Evolutionary conservation across 2,329 filamentous ascomycete species (phyloP), one percentile per base, ranked within the genome.

Genomic region (Xylaria sp.): DNA sequence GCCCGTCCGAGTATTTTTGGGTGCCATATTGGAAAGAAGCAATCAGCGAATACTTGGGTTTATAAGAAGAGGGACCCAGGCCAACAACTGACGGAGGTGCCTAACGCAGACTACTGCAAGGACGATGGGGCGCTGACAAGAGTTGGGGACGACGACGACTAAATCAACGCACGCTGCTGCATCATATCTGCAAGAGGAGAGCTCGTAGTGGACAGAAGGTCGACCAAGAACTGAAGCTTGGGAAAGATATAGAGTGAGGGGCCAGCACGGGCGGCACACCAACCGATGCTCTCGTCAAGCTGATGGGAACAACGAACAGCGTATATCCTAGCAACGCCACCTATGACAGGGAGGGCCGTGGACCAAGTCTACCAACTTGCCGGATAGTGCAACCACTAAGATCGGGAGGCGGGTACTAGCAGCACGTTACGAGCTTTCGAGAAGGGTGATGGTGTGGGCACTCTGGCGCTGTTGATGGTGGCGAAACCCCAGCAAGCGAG

Each of bases 81-180:
- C 34, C 41, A 49, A 53, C 49, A 50, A 50, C 50, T 46, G 53
- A 58, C 26, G 47, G 60, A 50, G 48, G 24, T 7, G 3, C 17
- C 60, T 59, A 63, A 58, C 41, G 52, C 56, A 61, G 50, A 50
- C 60, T 63, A 63, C 54, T 63, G 60, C 58, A 57, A 55, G 29
- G 39, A 40, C 44, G 19, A 21, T 24, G 50, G 49, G 54, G 51
- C 51, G 56, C 47, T 50, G 54, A 44, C 37, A 59, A 53, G 47
- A 59, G 43, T 24, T 57, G 19, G 49, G 52, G 40, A 45, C 44
- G 44, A 55, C 45, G 47, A 45, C 49, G 49, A 48, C 43, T 40
- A 50, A 39, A 41, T 48, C 52, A n/a, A 49, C 43, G 38, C 34
- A 46, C 34, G 51, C 19, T 45, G 40, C 22, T 51, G 59, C 51